Evolutionary conservation across 257 asterid species (phyloP), one percentile per base, ranked within the genome.

Genomic region (Asclepias syriaca): DNA sequence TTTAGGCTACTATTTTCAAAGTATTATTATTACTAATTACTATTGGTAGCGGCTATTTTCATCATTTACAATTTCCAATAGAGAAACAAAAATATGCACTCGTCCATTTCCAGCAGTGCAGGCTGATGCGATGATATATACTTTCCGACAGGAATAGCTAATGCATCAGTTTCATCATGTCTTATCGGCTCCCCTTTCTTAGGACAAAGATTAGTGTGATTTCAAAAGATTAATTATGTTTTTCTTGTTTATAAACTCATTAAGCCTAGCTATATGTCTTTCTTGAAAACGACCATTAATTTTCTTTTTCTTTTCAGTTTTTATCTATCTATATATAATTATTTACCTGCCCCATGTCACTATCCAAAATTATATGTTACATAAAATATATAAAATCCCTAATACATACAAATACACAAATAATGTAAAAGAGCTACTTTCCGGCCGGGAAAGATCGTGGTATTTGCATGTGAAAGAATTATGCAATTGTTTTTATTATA

Each of bases 381-480:
- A 40, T 40, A 6, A 40, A 40, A 40, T 40, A 24, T 24, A 40
- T 40, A 40, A 40, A 40, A 40, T 40, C 46, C 7, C 9, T 40
- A 6, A 40, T 6, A 40, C 46, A 40, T 40, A 6, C 10, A 40
- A 40, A 40, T 40, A 40, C 46, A 40, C 46, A 40, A 40, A 40
- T 40, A 6, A 29, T 29, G 34, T 29, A 34, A 2, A 2, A 43
- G 21, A 15, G 43, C 49, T 18, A 63, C n/a, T 8, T 9, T 43
- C 11, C 48, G 48, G 48, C 48, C 11, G 16, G 66, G 29, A 37
- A 34, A 58, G n/a, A 75, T 61, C 10, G 19, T 7, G 11, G 56
- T 24, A 58, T 60, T 59, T 57, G 70, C 74, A 59, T 60, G 69
- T 68, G 78, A 59, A 63, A 2, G 48, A 46, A 2, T 57, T 71